These are phyloP conservation scores for Terana coerulea DNA, from an alignment of 768 basidiomycete genomes.

Conservation along the genomic window DNA sequence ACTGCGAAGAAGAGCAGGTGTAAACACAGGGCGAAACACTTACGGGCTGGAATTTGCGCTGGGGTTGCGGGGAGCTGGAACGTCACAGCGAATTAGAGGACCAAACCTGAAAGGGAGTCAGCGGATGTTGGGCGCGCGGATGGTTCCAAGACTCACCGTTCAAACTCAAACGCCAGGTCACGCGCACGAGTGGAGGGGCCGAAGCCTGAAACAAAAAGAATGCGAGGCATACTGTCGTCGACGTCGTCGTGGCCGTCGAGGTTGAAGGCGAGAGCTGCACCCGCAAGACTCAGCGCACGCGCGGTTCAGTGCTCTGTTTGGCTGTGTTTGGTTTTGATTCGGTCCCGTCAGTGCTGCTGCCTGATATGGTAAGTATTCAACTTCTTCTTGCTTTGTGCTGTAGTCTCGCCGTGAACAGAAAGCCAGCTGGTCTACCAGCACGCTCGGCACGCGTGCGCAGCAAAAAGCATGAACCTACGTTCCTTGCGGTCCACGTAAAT, in stretches of 20 bases:
- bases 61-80: slow-evolving; percentile 81
- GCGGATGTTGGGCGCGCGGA: neutral
- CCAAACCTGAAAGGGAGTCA: slow-evolving; percentile 54
- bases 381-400: no score
- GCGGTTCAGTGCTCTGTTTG: no score
- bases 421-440: no score
- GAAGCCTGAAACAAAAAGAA: slow-evolving; percentile 85
- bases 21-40: slow-evolving; percentile 39
- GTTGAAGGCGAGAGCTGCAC: no score
- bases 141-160: slow-evolving; percentile 48
- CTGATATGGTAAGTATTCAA: no score
- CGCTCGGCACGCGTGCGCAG: no score
- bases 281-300: no score
- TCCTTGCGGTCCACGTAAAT: no score
- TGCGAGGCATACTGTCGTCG: slow-evolving; percentile 58
- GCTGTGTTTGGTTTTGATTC: slow-evolving; percentile 1
- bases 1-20: slow-evolving; percentile 28
- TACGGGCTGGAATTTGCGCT: slow-evolving; percentile 76
- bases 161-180: slow-evolving; percentile 84
- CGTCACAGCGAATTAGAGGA: slow-evolving; percentile 83
- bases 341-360: no score
- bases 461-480: no score
- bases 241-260: slow-evolving; percentile 9
- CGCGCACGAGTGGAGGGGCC: slow-evolving; percentile 78
- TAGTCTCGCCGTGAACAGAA: no score